Evolutionary conservation across 345 rosid species (phyloP), one percentile per base, ranked within the genome.

Genomic region (Lepidium sativum): DNA sequence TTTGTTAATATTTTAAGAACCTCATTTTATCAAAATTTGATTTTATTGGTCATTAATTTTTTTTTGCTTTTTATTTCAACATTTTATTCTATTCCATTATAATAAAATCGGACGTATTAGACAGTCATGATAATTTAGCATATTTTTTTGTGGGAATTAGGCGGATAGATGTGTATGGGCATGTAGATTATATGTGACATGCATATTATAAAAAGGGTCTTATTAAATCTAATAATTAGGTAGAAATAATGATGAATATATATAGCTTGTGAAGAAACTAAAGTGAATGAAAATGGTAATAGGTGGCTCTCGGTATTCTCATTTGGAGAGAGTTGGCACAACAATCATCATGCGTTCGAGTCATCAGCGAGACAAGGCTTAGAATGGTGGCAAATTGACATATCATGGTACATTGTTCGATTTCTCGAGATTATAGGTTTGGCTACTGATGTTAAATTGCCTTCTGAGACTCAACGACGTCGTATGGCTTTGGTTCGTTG

Each of bases 351-450:
- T 2, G 77, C 77, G 1, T 73, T 73, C 18, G 68, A 67, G 44
- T 73, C 77, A n/a, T 73, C 77, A 4, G 77, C 77, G 8, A 73
- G 72, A 37, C 77, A 73, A 52, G 77, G 77, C 68, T 38, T 73
- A 27, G 77, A 73, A 41, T 73, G 77, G 77, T 73, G 72, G 72
- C 72, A 73, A 52, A 66, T 73, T 37, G 77, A 73, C 52, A 58
- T 73, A 4, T 59, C 72, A 35, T 73, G 77, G 77, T 73, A 73
- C 51, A 66, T 73, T 5, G 66, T 73, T 27, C 61, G 77, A n/a
- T 66, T 66, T 38, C 77, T 73, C 50, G 77, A 73, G 43, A 58
- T 60, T 14, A 59, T 73, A 31, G 72, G 77, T 9, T 66, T 73
- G 29, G 77, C 77, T 60, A 73, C 77, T 35, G 77, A 73, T 45